Conservation (phyloP, 495 filamentous ascomycete genomes). For the Extremus antarcticus region DNA sequence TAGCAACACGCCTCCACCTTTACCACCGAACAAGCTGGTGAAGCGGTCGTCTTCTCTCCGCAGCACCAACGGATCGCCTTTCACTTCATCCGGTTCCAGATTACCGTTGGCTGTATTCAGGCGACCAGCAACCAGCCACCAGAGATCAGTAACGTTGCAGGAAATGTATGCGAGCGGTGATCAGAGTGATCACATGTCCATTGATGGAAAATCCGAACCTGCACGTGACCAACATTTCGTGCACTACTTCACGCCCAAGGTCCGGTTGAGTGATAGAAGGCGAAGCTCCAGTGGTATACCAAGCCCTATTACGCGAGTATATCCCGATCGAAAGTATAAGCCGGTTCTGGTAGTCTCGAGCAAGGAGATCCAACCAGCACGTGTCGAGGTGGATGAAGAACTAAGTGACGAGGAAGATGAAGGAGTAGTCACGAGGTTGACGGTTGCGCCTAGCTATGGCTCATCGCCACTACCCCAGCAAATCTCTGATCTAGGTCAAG, state of each 20-base stretch:
- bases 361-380: conserved; percentile 16
- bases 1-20: conserved; percentile 36
- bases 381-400: conserved; percentile 27
- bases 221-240: conserved; percentile 19
- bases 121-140: conserved; percentile 78
- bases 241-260: conserved; percentile 29
- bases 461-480: conserved; percentile 10
- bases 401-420: conserved; percentile 8
- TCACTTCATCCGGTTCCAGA: conserved; percentile 40
- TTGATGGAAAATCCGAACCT: conserved; percentile 12
- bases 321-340: conserved; percentile 26
- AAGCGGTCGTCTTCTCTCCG: conserved; percentile 66
- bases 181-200: conserved; percentile 12
- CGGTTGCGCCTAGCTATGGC: background rate
- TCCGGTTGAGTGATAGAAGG: conserved; percentile 19
- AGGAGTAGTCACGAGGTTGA: background rate
- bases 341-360: conserved; percentile 9
- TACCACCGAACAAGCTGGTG: conserved; percentile 71
- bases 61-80: conserved; percentile 31
- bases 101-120: conserved; percentile 44
- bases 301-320: conserved; percentile 27
- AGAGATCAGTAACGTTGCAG: conserved; percentile 62
- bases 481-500: background rate
- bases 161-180: conserved; percentile 28
- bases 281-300: conserved; percentile 18